Evolutionary conservation across 116 monocot species (phyloP).

Genomic region (Phalaenopsis hybrid): DNA sequence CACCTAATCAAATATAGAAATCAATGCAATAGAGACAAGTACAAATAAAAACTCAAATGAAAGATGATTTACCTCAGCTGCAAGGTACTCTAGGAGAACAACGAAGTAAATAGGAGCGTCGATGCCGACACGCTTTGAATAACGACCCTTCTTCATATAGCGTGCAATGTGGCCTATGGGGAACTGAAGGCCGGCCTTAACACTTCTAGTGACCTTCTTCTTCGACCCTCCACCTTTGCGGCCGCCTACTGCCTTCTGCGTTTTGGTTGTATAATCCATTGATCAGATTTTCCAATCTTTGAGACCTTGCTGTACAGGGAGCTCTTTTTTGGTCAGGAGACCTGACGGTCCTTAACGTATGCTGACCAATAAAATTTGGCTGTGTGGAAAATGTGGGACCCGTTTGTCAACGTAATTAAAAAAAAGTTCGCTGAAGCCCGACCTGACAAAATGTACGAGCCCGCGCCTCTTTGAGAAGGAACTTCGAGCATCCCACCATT

Average conservation of each 20-base stretch:
- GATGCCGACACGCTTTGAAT: constrained; percentile 55
- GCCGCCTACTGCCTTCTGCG: constrained; percentile 14
- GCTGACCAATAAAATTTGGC: too few species aligned
- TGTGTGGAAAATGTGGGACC: too few species aligned
- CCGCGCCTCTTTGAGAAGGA: too few species aligned
- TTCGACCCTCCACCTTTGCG: constrained; percentile 19
- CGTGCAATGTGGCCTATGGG: constrained; percentile 33
- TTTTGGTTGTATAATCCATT: neutral
- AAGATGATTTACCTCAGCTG: constrained; percentile 21
- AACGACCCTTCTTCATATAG: constrained; percentile 55
- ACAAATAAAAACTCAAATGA: too few species aligned
- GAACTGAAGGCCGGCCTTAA: constrained; percentile 32
- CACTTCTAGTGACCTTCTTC: constrained; percentile 22
- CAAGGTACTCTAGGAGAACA: constrained; percentile 63
- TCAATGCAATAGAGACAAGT: too few species aligned
- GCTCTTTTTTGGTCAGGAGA: too few species aligned
- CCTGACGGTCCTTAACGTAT: too few species aligned
- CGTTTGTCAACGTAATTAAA: too few species aligned
- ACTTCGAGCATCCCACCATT: too few species aligned
- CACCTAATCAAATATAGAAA: neutral
- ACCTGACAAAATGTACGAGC: too few species aligned
- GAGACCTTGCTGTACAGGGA: neutral
- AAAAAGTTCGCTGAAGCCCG: too few species aligned
- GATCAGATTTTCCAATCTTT: neutral
- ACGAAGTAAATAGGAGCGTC: constrained; percentile 69